A percentile compares a stretch with the other conserved stretches of the same genome.
Conservation (phyloP, 192 early-diverging fungal genomes). For the Coemansia sp. region DNA sequence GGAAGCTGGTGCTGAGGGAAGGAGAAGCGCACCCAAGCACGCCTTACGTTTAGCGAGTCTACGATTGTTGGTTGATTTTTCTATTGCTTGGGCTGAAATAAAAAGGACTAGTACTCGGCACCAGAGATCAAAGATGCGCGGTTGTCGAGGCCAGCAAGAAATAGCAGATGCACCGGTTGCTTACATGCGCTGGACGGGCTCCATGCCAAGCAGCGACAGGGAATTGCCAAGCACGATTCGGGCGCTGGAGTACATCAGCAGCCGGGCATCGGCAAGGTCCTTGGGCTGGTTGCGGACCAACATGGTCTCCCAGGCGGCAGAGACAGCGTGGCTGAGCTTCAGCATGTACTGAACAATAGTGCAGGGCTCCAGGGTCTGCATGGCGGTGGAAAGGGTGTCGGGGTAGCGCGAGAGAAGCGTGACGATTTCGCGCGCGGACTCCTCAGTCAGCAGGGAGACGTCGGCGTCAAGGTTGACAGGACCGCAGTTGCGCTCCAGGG, state of each 20-base stretch:
- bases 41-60: no score
- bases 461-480: constrained; percentile 65
- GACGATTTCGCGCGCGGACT: constrained; percentile 69
- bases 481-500: constrained; percentile 83
- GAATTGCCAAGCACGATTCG: constrained; percentile 85
- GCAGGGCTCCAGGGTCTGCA: constrained; percentile 76
- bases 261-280: constrained; percentile 80
- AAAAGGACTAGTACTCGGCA: no score
- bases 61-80: no score
- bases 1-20: constrained; percentile 39
- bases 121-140: no score
- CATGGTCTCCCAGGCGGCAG: constrained; percentile 73
- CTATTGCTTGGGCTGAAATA: no score
- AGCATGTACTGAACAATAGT: constrained; percentile 83
- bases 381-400: constrained; percentile 71
- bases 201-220: constrained; percentile 77
- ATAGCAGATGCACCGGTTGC: no score
- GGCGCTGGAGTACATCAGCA: constrained; percentile 84
- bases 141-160: no score
- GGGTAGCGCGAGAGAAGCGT: constrained; percentile 81
- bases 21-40: no score
- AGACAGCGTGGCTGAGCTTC: constrained; percentile 78
- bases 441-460: constrained; percentile 68
- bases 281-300: constrained; percentile 72
- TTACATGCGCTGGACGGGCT: constrained; percentile 91